Conservation (phyloP, 2,329 filamentous ascomycete genomes). For the Pseudodiploospora longispora region DNA sequence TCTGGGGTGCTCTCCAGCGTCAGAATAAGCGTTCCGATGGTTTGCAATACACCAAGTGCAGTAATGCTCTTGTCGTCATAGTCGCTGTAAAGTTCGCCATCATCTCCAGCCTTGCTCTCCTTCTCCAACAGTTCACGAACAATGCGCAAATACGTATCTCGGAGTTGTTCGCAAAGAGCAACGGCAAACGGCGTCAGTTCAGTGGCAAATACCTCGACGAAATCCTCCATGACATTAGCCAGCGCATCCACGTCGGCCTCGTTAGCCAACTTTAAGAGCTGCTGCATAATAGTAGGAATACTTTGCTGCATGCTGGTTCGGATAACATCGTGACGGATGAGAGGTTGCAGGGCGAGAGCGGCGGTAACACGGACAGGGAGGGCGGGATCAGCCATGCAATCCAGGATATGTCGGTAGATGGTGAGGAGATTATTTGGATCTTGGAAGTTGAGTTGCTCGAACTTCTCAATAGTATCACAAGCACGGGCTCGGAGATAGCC, state of each 20-base stretch:
- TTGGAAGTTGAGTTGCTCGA: conserved; percentile 94
- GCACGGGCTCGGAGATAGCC: conserved; percentile 90
- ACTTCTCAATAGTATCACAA: conserved; percentile 96
- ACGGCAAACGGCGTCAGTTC: conserved; percentile 96
- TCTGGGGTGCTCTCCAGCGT: conserved; percentile 96
- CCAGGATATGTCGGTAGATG: conserved; percentile 93
- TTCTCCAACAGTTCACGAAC: conserved; percentile 86
- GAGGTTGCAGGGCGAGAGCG: conserved; percentile 83
- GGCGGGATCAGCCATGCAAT: conserved; percentile 92
- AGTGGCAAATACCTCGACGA: conserved; percentile 96
- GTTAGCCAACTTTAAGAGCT: conserved; percentile 91
- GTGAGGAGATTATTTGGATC: conserved; percentile 90
- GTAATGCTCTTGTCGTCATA: conserved; percentile 99
- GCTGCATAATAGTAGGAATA: conserved; percentile 99
- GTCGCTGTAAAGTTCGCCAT: conserved; percentile 76
- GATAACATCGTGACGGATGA: conserved; percentile 93
- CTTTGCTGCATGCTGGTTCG: conserved; percentile 93
- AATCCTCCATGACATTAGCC: conserved; percentile 99
- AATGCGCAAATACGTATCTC: conserved; percentile 92
- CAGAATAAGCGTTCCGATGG: conserved; percentile 92
- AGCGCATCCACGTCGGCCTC: conserved; percentile 96
- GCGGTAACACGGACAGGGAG: conserved; percentile 92
- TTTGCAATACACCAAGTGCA: conserved; percentile 89
- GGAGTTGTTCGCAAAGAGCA: conserved; percentile 87
- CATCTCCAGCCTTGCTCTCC: conserved; percentile 66